Evolutionary conservation across 441 rosid genomes (phyloP).

Genomic region (Bocquillonia castaneifolia): DNA sequence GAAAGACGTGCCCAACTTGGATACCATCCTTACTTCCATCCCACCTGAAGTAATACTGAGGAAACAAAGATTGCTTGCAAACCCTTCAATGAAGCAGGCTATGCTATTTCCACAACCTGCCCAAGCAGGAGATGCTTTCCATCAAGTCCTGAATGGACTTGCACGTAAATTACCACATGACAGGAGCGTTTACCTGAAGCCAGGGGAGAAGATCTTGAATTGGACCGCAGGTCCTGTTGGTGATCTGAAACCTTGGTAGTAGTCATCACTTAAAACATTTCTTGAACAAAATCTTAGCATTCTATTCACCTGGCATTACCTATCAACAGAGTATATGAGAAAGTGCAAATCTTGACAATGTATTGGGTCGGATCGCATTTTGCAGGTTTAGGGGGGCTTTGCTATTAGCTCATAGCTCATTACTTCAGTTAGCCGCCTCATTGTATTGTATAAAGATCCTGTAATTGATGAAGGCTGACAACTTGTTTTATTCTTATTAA

Average conservation of each 20-base stretch:
- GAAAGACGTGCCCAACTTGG: slow-evolving; percentile 76
- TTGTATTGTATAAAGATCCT: not conserved
- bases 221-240: slow-evolving; percentile 89
- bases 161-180: slow-evolving; percentile 80
- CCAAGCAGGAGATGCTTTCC: slow-evolving; percentile 86
- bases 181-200: slow-evolving; percentile 42
- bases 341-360: slow-evolving; percentile 25
- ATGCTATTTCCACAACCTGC: slow-evolving; percentile 94
- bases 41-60: slow-evolving; percentile 69
- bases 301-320: not conserved
- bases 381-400: slow-evolving; percentile 10
- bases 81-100: slow-evolving; percentile 88
- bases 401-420: not conserved
- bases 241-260: slow-evolving; percentile 83
- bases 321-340: not conserved
- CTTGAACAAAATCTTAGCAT: slow-evolving; percentile 16
- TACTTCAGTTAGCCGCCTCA: not conserved
- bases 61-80: slow-evolving; percentile 86
- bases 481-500: not conserved
- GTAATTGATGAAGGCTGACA: not conserved
- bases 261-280: not conserved
- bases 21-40: slow-evolving; percentile 77
- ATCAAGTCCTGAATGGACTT: slow-evolving; percentile 82
- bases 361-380: slow-evolving; percentile 9
- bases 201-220: slow-evolving; percentile 57